These are phyloP conservation scores for Passiflora organensis DNA, from an alignment of 345 rosid species.

Conservation along the genomic window DNA sequence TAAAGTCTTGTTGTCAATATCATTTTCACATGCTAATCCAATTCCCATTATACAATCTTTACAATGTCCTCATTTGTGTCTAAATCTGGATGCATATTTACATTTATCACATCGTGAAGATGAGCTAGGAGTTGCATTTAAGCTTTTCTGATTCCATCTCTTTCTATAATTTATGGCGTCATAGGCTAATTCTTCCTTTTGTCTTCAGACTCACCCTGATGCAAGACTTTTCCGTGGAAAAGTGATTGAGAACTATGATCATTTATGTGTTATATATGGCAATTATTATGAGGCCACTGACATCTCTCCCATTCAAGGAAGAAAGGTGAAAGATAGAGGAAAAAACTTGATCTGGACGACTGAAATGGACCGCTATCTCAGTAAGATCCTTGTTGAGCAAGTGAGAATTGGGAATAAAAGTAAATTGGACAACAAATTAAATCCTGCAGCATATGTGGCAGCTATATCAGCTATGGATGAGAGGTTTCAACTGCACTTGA, in stretches of 20 bases:
- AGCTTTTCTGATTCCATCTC: too few species aligned
- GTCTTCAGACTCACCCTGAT: neutral
- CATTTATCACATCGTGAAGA: too few species aligned
- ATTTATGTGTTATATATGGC: neutral
- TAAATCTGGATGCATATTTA: too few species aligned
- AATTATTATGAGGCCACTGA: neutral
- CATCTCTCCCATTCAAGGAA: neutral
- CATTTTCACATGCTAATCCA: too few species aligned
- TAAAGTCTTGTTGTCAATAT: too few species aligned
- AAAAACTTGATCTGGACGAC: constrained; percentile 6
- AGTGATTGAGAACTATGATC: neutral
- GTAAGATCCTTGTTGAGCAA: constrained; percentile 2
- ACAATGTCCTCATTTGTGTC: too few species aligned
- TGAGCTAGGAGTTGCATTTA: too few species aligned
- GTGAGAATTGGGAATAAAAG: neutral
- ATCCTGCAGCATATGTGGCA: constrained; percentile 9
- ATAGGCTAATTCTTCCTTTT: neutral
- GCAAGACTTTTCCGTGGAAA: neutral
- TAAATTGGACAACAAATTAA: constrained; percentile 10
- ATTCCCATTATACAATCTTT: too few species aligned
- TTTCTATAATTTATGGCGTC: neutral
- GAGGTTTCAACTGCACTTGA: constrained; percentile 15
- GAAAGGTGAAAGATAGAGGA: neutral
- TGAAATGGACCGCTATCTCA: constrained; percentile 10
- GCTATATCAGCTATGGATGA: constrained; percentile 12